These are phyloP conservation scores for Solanum paucissectum DNA, from an alignment of 257 asterid species.

Conservation along the genomic window DNA sequence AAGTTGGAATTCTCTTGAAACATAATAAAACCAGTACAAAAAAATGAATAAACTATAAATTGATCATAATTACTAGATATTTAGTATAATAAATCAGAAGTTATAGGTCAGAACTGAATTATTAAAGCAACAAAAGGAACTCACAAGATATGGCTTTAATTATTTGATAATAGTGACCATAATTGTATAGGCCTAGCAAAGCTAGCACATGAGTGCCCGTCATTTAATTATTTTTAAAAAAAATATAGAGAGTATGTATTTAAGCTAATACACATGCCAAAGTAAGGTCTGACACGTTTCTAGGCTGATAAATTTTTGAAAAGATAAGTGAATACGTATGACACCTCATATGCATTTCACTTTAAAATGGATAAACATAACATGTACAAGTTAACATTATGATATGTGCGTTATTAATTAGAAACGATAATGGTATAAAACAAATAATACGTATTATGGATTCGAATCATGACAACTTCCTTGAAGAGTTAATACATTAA, in stretches of 20 bases:
- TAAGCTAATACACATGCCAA: background rate
- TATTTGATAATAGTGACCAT: background rate
- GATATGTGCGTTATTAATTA: too few relatives aligned
- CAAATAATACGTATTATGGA: background rate
- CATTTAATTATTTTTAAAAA: background rate
- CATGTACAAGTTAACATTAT: background rate
- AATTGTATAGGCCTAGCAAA: background rate
- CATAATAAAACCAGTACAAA: background rate
- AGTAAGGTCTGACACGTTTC: background rate
- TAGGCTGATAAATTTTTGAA: background rate
- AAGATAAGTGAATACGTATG: fast-evolving
- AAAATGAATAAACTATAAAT: background rate
- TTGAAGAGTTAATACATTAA: background rate
- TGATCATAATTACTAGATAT: background rate
- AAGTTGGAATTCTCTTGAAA: background rate
- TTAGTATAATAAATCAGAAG: background rate
- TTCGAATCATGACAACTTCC: background rate
- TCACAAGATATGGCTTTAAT: background rate
- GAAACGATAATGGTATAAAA: background rate
- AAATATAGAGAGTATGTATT: background rate
- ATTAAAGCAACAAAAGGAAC: background rate
- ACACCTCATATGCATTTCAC: background rate
- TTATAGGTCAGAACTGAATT: background rate
- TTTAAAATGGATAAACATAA: background rate
- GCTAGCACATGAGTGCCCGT: background rate